Base-by-base conservation (phyloP, 2,329 filamentous ascomycete species). In the Blumeriella jaapii region DNA sequence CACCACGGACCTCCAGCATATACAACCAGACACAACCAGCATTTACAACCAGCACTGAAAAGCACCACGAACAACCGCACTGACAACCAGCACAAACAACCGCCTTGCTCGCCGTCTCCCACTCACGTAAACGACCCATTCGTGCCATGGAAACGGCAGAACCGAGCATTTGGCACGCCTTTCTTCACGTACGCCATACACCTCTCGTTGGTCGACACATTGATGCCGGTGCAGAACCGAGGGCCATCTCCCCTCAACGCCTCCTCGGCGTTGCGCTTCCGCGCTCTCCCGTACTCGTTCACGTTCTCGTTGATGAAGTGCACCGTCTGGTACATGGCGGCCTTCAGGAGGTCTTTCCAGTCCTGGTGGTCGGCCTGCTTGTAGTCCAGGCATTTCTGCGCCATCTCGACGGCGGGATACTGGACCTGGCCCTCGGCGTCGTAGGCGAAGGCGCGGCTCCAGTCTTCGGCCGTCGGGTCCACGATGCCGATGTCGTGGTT, bases 361-460 rank as follows among this genome's bases (percentile, higher is more conserved):
- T 24, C 22, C 7, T 9, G 12, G 12, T 24, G 22, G 22, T 24
- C 22, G 3, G 10, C 12, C 7, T 3, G 4, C 22, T 24, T 24
- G 22, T 24, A 24, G 22, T 24, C 22, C 22, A 24, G 7, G 12
- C 22, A 24, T n/a, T 34, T 16, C 25, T 34, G 16, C 16, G 27
- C 31, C 9, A 34, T n/a, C 25, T 34, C 27, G 2, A 24, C 23
- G 19, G 27, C 23, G n/a, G 26, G 23, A n/a, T 27, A 34, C 6
- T 25, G 20, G 3, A 20, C 28, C 24, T 19, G n/a, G 12, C 24
- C 31, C 15, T 28, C 31, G 9, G 5, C 14, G 2, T 27, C n/a
- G 16, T 18, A 34, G 23, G 23, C 15, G 31, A 34, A 34, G 3
- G 18, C 27, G 7, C 20, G 14, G 2, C 20, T 18, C 4, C 28